Conservation (phyloP, 306 rosid species). For the Prunus mongolica region DNA sequence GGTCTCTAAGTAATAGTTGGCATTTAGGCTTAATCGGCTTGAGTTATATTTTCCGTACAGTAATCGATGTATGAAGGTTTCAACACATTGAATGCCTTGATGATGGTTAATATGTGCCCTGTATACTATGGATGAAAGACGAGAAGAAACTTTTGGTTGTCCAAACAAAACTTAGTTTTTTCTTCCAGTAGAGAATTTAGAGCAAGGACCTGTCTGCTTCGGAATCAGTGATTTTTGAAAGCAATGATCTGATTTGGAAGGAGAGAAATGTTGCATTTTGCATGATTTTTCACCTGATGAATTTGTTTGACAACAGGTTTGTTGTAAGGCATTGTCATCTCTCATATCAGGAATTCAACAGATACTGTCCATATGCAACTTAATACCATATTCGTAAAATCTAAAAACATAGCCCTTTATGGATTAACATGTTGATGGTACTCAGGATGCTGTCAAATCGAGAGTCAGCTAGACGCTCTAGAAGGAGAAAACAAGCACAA, state of each 20-base stretch:
- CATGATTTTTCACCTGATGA: neutral
- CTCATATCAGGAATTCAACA: constrained; percentile 14
- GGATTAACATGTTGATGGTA: constrained; percentile 30
- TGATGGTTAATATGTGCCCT: neutral
- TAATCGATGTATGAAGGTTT: neutral
- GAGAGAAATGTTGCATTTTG: neutral
- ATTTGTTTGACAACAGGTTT: constrained; percentile 24
- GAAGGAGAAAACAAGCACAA: constrained; percentile 64
- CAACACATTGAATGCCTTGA: neutral
- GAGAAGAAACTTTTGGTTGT: neutral
- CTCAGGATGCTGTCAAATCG: constrained; percentile 61
- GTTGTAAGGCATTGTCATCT: constrained; percentile 9
- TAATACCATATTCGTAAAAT: constrained; percentile 19
- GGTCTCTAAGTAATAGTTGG: neutral
- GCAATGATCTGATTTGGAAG: constrained; percentile 11
- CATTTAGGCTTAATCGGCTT: neutral
- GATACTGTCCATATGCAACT: constrained; percentile 16
- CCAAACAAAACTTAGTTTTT: neutral
- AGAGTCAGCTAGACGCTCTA: constrained; percentile 67
- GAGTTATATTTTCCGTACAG: neutral
- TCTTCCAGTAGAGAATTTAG: neutral
- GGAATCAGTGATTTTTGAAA: neutral
- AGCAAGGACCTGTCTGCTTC: neutral
- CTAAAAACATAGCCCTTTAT: constrained; percentile 16
- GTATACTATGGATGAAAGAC: neutral